Conservation (phyloP, 768 basidiomycete genomes). For the Kwoniella pini region DNA sequence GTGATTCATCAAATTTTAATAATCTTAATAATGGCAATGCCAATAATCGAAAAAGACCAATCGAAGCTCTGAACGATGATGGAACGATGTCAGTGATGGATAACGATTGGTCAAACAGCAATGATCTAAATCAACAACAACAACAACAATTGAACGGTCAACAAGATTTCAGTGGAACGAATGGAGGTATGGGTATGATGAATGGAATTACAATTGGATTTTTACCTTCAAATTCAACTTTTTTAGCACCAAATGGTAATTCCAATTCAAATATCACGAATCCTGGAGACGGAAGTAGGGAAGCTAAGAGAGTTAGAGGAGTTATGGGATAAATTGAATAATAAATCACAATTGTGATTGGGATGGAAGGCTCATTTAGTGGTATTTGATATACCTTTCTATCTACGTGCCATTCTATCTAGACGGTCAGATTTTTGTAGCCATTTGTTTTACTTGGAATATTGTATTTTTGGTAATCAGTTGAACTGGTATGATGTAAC, state of each 20-base stretch:
- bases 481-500: no score
- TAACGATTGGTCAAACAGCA: neutral
- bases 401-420: neutral
- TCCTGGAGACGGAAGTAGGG: slow-evolving; percentile 1
- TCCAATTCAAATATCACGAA: neutral
- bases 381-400: neutral
- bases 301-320: slow-evolving; percentile 17
- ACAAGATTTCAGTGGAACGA: neutral
- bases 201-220: slow-evolving; percentile 6
- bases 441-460: no score
- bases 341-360: neutral
- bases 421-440: no score
- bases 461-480: no score
- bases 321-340: slow-evolving; percentile 14
- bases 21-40: neutral
- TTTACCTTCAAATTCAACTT: neutral
- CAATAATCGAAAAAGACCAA: slow-evolving; percentile 25
- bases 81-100: slow-evolving; percentile 2
- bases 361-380: neutral
- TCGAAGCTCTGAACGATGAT: slow-evolving; percentile 31
- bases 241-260: neutral
- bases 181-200: neutral
- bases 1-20: slow-evolving; percentile 17
- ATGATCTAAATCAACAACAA: neutral
- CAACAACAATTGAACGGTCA: slow-evolving; percentile 1